A percentile compares a stretch with the other conserved stretches of the same genome.
These are phyloP conservation scores for Colletotrichum incanum DNA, from an alignment of 2,329 filamentous ascomycete species.

Conservation along the genomic window DNA sequence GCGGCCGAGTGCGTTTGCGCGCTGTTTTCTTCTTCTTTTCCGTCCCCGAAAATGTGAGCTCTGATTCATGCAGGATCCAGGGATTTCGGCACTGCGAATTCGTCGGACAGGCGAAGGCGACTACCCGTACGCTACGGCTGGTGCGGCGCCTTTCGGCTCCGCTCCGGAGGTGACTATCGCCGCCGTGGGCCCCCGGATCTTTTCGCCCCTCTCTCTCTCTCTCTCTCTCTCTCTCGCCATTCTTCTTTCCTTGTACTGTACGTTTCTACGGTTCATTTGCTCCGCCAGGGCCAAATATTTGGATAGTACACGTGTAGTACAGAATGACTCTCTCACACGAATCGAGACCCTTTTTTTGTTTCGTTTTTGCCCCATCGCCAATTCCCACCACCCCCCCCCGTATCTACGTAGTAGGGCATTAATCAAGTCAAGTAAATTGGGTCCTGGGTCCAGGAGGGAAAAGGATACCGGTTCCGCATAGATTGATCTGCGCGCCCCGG, in stretches of 20 bases:
- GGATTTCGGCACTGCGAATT: background rate
- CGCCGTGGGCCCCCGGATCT: background rate
- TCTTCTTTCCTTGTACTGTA: background rate
- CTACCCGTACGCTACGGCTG: background rate
- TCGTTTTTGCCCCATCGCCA: background rate
- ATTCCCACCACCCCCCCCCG: background rate
- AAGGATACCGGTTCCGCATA: conserved; percentile 31
- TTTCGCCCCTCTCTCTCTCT: background rate
- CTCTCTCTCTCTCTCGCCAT: background rate
- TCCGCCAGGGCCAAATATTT: background rate
- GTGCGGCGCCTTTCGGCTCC: conserved; percentile 4
- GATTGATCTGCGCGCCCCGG: conserved; percentile 30
- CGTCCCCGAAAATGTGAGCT: background rate
- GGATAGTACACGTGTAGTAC: too few relatives aligned
- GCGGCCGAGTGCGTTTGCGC: background rate
- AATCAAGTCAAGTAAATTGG: conserved; percentile 1
- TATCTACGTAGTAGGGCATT: background rate
- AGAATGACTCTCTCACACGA: background rate
- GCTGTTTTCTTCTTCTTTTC: too few relatives aligned
- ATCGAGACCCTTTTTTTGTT: background rate
- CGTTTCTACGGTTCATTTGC: background rate
- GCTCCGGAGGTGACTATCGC: conserved; percentile 8
- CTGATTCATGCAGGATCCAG: background rate
- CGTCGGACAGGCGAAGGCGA: background rate
- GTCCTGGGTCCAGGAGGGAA: background rate